These are phyloP conservation scores for Blastocladiella britannica DNA, from an alignment of 192 early-diverging fungal species.

Conservation along the genomic window DNA sequence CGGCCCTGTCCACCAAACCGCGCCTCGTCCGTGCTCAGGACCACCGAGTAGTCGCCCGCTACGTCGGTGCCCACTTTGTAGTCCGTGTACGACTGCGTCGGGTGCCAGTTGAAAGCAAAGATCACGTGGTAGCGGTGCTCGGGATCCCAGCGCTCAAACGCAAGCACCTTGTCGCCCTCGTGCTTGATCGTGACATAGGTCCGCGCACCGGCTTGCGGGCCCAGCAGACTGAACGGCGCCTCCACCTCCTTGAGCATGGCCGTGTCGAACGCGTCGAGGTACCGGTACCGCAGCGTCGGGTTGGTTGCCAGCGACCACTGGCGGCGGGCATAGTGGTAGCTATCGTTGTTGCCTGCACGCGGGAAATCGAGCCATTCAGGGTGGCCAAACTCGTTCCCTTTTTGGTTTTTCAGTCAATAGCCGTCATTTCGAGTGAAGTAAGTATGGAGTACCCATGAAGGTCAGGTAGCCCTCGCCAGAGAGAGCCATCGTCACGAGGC, in stretches of 20 bases:
- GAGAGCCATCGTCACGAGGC: constrained; percentile 67
- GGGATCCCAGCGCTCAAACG: constrained; percentile 48
- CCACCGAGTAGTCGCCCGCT: constrained; percentile 49
- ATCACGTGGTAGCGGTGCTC: constrained; percentile 24
- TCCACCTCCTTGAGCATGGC: constrained; percentile 71
- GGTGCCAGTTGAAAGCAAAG: constrained; percentile 91
- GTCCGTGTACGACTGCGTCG: constrained; percentile 60
- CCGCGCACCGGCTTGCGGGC: background rate
- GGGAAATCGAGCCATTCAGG: constrained; percentile 99
- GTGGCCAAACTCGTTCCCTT: constrained; percentile 96
- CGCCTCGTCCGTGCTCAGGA: constrained; percentile 55
- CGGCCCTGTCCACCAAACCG: constrained; percentile 62
- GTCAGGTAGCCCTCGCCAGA: constrained; percentile 92
- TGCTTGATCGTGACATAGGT: constrained; percentile 70
- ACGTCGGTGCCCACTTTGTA: constrained; percentile 62
- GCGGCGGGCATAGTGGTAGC: constrained; percentile 81
- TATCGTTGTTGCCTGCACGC: constrained; percentile 68
- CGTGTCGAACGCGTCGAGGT: constrained; percentile 71
- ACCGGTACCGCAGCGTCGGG: constrained; percentile 68
- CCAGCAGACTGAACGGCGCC: constrained; percentile 43
- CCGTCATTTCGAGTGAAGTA: too few relatives aligned
- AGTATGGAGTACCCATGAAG: too few relatives aligned
- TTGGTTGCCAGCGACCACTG: constrained; percentile 94
- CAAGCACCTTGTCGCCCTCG: constrained; percentile 78
- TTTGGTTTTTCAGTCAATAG: too few relatives aligned